A percentile compares a stretch with the other conserved stretches of the same genome.
phyloP scores from a whole-genome alignment of 139 green algal species.

The Trebouxia sp. region DNA sequence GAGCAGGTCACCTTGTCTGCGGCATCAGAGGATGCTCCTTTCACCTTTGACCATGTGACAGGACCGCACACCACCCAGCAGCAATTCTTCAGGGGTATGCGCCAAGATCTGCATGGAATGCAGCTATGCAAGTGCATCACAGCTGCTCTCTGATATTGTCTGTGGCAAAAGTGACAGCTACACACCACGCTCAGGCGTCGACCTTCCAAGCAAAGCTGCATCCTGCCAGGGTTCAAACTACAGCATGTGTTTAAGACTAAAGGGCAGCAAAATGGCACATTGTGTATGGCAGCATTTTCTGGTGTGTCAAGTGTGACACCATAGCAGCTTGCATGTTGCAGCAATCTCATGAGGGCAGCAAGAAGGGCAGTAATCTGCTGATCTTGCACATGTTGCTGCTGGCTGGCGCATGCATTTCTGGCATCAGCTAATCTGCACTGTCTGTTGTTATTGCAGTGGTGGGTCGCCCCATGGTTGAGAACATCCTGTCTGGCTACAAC shows the following conservation, averaged over 20 bases:
- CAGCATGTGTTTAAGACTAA: too few species aligned
- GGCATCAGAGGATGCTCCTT: slow-evolving; percentile 38
- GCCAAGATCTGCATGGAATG: too few species aligned
- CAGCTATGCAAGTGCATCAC: not conserved
- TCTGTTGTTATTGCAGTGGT: slow-evolving; percentile 49
- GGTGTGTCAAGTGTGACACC: too few species aligned
- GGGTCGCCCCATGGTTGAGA: slow-evolving; percentile 69
- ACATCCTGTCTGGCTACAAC: slow-evolving; percentile 74
- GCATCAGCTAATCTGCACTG: not conserved
- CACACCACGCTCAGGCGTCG: too few species aligned
- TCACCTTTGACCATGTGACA: slow-evolving; percentile 64
- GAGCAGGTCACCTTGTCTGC: slow-evolving; percentile 25
- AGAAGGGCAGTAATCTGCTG: not conserved
- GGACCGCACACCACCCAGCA: slow-evolving; percentile 47
- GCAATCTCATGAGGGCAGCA: not conserved
- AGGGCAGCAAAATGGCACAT: too few species aligned
- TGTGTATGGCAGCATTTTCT: too few species aligned
- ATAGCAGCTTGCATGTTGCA: too few species aligned
- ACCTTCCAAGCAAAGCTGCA: too few species aligned
- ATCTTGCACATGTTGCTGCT: not conserved
- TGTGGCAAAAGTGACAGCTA: too few species aligned
- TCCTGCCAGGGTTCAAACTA: too few species aligned
- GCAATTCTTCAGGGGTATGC: slow-evolving; percentile 63
- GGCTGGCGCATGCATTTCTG: not conserved
- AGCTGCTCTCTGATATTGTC: too few species aligned